These are phyloP conservation scores for Trifolium repens DNA, from an alignment of 306 rosid genomes.

Conservation along the genomic window DNA sequence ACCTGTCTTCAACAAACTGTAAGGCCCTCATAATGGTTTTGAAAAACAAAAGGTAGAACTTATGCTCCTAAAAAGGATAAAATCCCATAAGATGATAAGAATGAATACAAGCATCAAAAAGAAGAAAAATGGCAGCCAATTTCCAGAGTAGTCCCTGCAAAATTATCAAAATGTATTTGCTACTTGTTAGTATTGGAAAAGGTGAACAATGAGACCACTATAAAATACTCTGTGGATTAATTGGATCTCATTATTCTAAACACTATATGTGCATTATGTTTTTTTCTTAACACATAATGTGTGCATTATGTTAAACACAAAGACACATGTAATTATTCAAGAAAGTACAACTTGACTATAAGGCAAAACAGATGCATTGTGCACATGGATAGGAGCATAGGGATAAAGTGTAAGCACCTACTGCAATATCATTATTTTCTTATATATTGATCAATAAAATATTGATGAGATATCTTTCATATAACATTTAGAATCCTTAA, in stretches of 20 bases:
- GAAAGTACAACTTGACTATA: background rate
- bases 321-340: background rate
- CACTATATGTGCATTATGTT: background rate
- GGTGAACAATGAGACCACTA: conserved; percentile 22
- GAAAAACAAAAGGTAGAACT: conserved; percentile 32
- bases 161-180: conserved; percentile 30
- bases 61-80: conserved; percentile 25
- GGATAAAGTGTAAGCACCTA: background rate
- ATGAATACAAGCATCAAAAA: conserved; percentile 86
- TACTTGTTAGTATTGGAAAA: conserved; percentile 35
- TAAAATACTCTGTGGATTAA: background rate
- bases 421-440: conserved; percentile 1
- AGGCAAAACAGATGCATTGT: conserved; percentile 13
- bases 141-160: conserved; percentile 80
- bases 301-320: background rate
- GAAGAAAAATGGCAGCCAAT: conserved; percentile 64
- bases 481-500: background rate
- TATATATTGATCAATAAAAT: conserved; percentile 22
- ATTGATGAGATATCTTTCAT: conserved; percentile 14
- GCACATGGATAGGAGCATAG: conserved; percentile 18
- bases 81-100: conserved; percentile 38
- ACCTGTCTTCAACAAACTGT: conserved; percentile 59
- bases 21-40: conserved; percentile 49
- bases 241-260: conserved; percentile 9
- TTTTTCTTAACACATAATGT: too few species aligned